These are phyloP conservation scores for Phytophthora sojae DNA, from an alignment of 352 stramenopile genomes.

Conservation along the genomic window DNA sequence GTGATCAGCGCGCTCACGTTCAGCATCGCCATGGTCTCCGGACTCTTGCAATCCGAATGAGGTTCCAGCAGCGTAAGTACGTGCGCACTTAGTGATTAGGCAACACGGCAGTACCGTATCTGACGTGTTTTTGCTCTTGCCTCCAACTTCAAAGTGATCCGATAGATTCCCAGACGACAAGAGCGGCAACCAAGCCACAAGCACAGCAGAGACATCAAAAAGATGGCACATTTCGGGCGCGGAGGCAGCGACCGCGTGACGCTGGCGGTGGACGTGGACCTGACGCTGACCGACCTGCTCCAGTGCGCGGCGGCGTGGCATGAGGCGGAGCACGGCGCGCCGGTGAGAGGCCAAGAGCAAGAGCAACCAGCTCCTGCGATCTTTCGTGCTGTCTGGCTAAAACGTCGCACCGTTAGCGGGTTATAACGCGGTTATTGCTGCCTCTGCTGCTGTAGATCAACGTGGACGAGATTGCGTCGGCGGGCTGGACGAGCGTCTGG, in stretches of 20 bases:
- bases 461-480: conserved; percentile 17
- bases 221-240: conserved; percentile 37
- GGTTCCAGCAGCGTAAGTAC: neutral
- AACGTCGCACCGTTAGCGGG: neutral
- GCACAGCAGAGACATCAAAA: neutral
- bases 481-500: conserved; percentile 49
- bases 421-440: neutral
- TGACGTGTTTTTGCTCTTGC: neutral
- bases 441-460: conserved; percentile 32
- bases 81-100: neutral
- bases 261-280: conserved; percentile 70
- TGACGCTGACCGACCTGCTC: conserved; percentile 64
- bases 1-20: conserved; percentile 86
- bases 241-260: conserved; percentile 50
- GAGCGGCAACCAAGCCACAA: neutral
- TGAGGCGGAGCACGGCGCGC: conserved; percentile 44
- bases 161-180: neutral
- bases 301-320: conserved; percentile 61
- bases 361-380: conserved; percentile 2
- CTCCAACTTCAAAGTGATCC: conserved; percentile 41
- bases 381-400: conserved; percentile 1
- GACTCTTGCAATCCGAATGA: neutral
- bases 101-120: neutral
- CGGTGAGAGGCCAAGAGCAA: conserved; percentile 31
- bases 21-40: conserved; percentile 58